These are phyloP conservation scores for Albugo candida DNA, from an alignment of 352 stramenopile species.

Conservation along the genomic window DNA sequence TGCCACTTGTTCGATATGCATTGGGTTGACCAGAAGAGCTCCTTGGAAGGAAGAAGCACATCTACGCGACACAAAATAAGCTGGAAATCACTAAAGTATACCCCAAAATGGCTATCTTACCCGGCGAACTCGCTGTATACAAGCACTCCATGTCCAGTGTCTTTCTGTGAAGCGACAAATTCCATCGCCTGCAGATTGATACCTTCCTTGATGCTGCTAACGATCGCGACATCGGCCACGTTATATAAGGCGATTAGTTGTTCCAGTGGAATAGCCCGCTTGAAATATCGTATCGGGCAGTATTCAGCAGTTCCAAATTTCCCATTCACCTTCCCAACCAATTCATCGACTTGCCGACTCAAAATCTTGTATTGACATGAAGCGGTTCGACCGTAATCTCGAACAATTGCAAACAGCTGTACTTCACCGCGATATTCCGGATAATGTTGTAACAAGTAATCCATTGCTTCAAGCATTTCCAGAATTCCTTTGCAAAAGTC, in stretches of 20 bases:
- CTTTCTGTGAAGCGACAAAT: slow-evolving; percentile 74
- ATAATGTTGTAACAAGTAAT: slow-evolving; percentile 76
- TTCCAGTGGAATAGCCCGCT: slow-evolving; percentile 69
- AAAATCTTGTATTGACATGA: slow-evolving; percentile 64
- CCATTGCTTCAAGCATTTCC: slow-evolving; percentile 79
- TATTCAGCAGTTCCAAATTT: slow-evolving; percentile 77
- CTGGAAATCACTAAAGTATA: neutral
- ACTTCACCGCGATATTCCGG: slow-evolving; percentile 86
- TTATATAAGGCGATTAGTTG: slow-evolving; percentile 82
- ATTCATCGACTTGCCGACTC: slow-evolving; percentile 76
- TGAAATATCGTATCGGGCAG: slow-evolving; percentile 74
- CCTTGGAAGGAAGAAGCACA: slow-evolving; percentile 79
- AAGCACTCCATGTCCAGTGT: slow-evolving; percentile 66
- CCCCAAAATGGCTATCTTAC: slow-evolving; percentile 6
- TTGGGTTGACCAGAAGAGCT: slow-evolving; percentile 72
- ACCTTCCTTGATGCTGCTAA: slow-evolving; percentile 80
- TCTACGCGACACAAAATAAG: slow-evolving; percentile 19
- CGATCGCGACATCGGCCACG: slow-evolving; percentile 67
- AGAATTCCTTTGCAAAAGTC: slow-evolving; percentile 77
- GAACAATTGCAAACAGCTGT: slow-evolving; percentile 87
- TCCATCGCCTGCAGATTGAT: slow-evolving; percentile 85
- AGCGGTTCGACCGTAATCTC: slow-evolving; percentile 34
- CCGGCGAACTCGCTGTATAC: slow-evolving; percentile 84
- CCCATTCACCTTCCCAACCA: slow-evolving; percentile 77
- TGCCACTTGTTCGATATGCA: slow-evolving; percentile 78